Base-by-base conservation (phyloP, 176 grass and related monocot genomes). In the Cenchrus purpureus region DNA sequence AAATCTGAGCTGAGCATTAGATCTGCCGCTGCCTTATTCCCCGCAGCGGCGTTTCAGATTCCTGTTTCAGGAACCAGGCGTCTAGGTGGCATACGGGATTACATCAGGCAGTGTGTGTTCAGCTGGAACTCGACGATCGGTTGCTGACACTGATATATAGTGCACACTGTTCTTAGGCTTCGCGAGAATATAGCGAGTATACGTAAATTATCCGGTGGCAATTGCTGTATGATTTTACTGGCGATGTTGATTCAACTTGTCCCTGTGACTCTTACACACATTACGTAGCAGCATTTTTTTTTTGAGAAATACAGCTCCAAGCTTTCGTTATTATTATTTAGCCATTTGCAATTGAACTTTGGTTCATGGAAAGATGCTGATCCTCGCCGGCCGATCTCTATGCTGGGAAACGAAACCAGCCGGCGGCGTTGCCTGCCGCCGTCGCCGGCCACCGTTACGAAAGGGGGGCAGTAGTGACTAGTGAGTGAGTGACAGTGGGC, bases 61-160 rank as follows among this genome's bases (percentile, higher is more conserved):
- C 69, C 34, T 52, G 83, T 80, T 70, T 77, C 32, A 55, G 44
- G 64, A 62, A 64, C 32, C 76, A 55, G 85, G 40, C 69, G 46
- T 89, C 79, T 73, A 80, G 60, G 82, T 98, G 95, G 93, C 95
- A 95, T 95, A 92, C 89, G 91, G 89, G 91, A 93, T 87, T 81
- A 85, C 82, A 88, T 92, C 95, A 92, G 91, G 95, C 93, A 88
- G 81, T 44, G 50, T 84, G 68, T 70, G 63, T 89, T 85, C 15
- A 78, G 67, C 68, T 76, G 65, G 62, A 70, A 57, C 74, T 79
- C 54, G 61, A 56, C 45, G 20, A 74, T 79, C 50, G 71, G 31
- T 82, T 29, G 64, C 9, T 78, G 67, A 29, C 71, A 71, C 7
- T 37, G 28, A 40, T 54, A 79, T 43, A 53, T 2, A 83, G 66